Evolutionary conservation across 495 filamentous ascomycete species (phyloP).

Genomic region (Penicillium nucicola): DNA sequence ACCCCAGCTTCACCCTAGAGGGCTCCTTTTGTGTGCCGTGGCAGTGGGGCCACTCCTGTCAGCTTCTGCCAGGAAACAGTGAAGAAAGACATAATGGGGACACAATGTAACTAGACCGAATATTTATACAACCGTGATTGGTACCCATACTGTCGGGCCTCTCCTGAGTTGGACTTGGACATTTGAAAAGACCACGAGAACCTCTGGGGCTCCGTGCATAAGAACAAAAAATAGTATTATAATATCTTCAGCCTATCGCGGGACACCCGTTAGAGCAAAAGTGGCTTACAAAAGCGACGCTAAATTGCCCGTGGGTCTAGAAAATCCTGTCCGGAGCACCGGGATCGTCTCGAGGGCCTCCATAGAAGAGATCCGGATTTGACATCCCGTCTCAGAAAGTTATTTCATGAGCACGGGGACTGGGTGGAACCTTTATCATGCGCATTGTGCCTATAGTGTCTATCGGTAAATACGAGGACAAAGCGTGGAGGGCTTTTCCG

Average conservation of each 20-base stretch:
- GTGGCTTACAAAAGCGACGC: not conserved
- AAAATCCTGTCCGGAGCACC: not conserved
- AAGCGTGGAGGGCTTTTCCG: not conserved
- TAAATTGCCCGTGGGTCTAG: not conserved
- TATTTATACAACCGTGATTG: not conserved
- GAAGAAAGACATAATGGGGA: no score
- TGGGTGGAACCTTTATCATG: not conserved
- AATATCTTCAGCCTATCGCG: not conserved
- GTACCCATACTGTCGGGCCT: conserved; percentile 1
- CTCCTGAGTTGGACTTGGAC: not conserved
- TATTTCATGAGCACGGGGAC: conserved; percentile 1
- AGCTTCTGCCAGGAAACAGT: not conserved
- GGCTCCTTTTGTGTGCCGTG: not conserved
- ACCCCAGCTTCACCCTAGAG: not conserved
- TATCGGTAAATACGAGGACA: not conserved
- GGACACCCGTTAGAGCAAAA: not conserved
- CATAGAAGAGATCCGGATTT: not conserved
- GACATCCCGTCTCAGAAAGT: not conserved
- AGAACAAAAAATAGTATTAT: not conserved
- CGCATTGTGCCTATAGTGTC: no score
- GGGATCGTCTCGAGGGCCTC: not conserved
- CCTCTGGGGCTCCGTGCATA: not conserved
- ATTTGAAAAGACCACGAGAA: not conserved
- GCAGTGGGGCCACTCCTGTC: not conserved
- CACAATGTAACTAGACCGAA: not conserved